Conservation (phyloP, 441 rosid species). For the Gossypium trilobum region DNA sequence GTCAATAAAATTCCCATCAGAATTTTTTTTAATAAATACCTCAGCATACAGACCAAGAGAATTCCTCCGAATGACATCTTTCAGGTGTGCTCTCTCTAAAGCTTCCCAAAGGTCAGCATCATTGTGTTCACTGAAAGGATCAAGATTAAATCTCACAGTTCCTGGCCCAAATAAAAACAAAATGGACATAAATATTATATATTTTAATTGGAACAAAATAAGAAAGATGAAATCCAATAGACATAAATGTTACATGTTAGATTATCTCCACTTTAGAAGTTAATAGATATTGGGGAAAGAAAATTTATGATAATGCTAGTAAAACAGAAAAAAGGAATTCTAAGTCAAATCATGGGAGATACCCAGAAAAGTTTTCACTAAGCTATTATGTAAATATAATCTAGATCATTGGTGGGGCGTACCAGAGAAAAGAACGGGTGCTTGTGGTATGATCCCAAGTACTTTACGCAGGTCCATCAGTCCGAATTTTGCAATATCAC, state of each 20-base stretch:
- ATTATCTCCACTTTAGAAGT: neutral
- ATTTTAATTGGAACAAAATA: neutral
- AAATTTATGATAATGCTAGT: neutral
- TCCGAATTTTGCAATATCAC: slow-evolving; percentile 66
- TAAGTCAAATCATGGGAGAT: neutral
- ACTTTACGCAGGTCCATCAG: slow-evolving; percentile 73
- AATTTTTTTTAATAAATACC: slow-evolving; percentile 29
- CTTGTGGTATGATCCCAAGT: slow-evolving; percentile 88
- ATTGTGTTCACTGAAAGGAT: slow-evolving; percentile 83
- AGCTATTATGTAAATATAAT: neutral
- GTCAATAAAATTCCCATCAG: neutral
- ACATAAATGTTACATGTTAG: neutral
- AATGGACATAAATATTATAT: slow-evolving; percentile 3
- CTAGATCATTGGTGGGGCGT: slow-evolving; percentile 8
- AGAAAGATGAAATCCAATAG: neutral
- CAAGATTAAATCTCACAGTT: slow-evolving; percentile 84
- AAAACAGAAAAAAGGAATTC: neutral
- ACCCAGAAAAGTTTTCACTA: neutral
- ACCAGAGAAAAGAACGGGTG: slow-evolving; percentile 97
- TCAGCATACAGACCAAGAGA: slow-evolving; percentile 74
- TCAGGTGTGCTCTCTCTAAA: slow-evolving; percentile 82
- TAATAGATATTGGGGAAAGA: neutral
- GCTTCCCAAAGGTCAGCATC: slow-evolving; percentile 94
- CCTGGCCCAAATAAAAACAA: slow-evolving; percentile 34
- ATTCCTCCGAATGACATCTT: slow-evolving; percentile 69